These are phyloP conservation scores for Lachnellula suecica DNA, from an alignment of 2,329 filamentous ascomycete species.

Conservation along the genomic window DNA sequence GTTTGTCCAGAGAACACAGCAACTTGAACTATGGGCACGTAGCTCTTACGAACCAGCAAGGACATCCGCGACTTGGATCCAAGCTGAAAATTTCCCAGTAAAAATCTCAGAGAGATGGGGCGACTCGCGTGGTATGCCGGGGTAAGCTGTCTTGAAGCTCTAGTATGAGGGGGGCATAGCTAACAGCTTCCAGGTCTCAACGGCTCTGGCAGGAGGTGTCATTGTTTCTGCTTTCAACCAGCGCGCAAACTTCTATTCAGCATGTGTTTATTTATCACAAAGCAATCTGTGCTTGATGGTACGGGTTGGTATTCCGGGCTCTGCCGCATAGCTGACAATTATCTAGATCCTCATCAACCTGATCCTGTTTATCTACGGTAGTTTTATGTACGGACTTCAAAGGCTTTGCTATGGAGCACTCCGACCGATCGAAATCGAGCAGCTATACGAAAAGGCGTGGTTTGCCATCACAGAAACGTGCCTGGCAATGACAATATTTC, in stretches of 20 bases:
- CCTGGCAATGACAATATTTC: slow-evolving; percentile 96
- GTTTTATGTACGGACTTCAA: slow-evolving; percentile 83
- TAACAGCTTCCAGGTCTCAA: slow-evolving; percentile 62
- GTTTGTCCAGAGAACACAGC: not conserved
- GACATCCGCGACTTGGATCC: slow-evolving; percentile 11
- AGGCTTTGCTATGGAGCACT: slow-evolving; percentile 87
- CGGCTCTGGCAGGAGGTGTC: slow-evolving; percentile 79
- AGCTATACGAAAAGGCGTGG: slow-evolving; percentile 97
- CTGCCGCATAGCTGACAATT: slow-evolving; percentile 7
- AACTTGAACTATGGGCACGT: slow-evolving; percentile 23
- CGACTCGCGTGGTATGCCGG: slow-evolving; percentile 49
- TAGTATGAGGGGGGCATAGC: not conserved
- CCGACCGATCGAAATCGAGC: slow-evolving; percentile 92
- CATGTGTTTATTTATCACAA: slow-evolving; percentile 93
- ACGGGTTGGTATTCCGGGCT: slow-evolving; percentile 33
- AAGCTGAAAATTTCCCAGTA: slow-evolving; percentile 6
- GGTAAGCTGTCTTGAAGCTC: slow-evolving; percentile 37
- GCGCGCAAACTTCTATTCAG: slow-evolving; percentile 96
- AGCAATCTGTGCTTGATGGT: slow-evolving; percentile 95
- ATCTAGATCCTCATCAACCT: slow-evolving; percentile 85
- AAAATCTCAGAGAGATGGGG: slow-evolving; percentile 18
- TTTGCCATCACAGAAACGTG: slow-evolving; percentile 97
- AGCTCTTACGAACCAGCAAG: slow-evolving; percentile 9
- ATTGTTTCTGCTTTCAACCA: slow-evolving; percentile 90
- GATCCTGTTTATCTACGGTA: slow-evolving; percentile 76